Conservation (phyloP, 1,284 basidiomycete genomes). For the Ustilago trichophora region DNA sequence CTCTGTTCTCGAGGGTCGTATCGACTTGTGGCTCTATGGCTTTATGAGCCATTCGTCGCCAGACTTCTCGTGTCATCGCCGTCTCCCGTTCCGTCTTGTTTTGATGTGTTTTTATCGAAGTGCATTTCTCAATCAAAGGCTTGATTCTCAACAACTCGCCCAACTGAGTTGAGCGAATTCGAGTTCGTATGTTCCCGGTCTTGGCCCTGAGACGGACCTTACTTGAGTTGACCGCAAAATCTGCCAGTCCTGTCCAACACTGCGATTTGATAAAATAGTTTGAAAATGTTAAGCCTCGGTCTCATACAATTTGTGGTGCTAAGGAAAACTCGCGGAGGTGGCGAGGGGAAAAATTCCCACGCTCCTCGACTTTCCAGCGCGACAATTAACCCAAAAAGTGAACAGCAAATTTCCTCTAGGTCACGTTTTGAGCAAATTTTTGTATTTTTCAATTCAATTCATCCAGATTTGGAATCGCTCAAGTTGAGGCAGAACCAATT, state of each 20-base stretch:
- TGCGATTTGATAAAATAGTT: no score
- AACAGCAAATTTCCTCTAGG: background rate
- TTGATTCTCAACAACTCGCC: slow-evolving; percentile 7
- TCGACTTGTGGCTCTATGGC: slow-evolving; percentile 22
- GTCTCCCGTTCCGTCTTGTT: slow-evolving; percentile 1
- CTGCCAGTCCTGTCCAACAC: no score
- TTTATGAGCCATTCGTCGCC: slow-evolving; percentile 26
- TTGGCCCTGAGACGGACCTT: no score
- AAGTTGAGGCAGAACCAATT: no score
- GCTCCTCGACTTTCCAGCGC: background rate
- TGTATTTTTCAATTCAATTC: no score
- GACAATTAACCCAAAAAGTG: background rate
- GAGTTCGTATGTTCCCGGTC: no score
- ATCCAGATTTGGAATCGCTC: no score
- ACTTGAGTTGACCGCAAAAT: no score
- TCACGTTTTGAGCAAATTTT: slow-evolving; percentile 6
- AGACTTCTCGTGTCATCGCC: background rate
- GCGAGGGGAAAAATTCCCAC: slow-evolving; percentile 35
- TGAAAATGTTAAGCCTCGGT: slow-evolving; percentile 1
- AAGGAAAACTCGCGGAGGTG: no score
- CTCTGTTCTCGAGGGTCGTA: background rate
- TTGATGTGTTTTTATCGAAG: slow-evolving; percentile 29
- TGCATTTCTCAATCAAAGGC: slow-evolving; percentile 23
- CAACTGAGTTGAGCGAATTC: no score
- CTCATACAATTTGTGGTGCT: no score